Evolutionary conservation across 2,329 filamentous ascomycete genomes (phyloP).

Genomic region (Kalaharituber pfeilii): DNA sequence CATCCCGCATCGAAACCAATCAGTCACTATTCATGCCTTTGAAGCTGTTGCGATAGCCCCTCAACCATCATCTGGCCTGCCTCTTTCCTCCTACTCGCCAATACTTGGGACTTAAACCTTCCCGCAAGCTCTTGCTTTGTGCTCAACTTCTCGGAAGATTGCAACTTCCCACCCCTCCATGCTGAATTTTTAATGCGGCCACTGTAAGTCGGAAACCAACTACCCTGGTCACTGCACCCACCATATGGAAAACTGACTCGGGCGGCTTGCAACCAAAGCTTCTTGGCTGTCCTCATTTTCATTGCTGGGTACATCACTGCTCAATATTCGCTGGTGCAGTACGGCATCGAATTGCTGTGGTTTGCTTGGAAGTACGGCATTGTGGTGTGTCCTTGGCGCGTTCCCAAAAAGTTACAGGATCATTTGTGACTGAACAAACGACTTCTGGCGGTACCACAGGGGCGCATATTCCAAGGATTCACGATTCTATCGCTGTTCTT

Average conservation of each 20-base stretch:
- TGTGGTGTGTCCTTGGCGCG: slow-evolving; percentile 46
- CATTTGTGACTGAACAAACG: slow-evolving; percentile 7
- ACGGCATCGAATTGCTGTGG: slow-evolving; percentile 87
- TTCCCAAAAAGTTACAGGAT: not conserved
- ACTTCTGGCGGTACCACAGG: slow-evolving; percentile 37
- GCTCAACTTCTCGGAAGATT: too few species aligned
- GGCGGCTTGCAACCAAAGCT: slow-evolving; percentile 3
- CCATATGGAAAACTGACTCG: not conserved
- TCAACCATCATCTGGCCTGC: too few species aligned
- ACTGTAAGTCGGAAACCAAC: not conserved
- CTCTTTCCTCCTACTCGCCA: too few species aligned
- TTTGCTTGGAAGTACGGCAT: slow-evolving; percentile 99
- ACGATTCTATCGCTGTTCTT: slow-evolving; percentile 68
- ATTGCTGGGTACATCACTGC: slow-evolving; percentile 98
- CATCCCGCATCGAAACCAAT: not conserved
- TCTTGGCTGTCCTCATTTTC: slow-evolving; percentile 42
- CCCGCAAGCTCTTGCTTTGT: too few species aligned
- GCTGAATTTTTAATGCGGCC: not conserved
- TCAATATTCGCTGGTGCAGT: slow-evolving; percentile 93
- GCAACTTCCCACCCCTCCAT: not conserved
- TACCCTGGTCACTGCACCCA: not conserved
- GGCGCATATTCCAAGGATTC: slow-evolving; percentile 73
- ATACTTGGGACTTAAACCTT: too few species aligned
- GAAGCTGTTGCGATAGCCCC: too few species aligned
- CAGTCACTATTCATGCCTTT: too few species aligned